Evolutionary conservation across 495 filamentous ascomycete genomes (phyloP), one percentile per base, ranked within the genome.

Genomic region (Clavariopsis aquatica): DNA sequence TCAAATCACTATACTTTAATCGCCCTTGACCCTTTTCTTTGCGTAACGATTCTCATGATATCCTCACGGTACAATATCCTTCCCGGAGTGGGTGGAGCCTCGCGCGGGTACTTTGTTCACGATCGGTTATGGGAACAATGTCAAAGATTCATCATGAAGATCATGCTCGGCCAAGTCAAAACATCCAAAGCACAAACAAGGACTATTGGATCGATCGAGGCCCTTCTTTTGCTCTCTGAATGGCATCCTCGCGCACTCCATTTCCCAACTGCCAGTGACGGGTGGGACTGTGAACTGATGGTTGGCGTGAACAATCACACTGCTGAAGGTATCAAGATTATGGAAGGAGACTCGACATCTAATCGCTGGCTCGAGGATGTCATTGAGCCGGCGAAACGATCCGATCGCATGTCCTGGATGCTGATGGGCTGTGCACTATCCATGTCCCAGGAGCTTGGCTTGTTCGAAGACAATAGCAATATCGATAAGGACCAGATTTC

Each of bases 351-450:
- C 24, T 29, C 64, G 4, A 62, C 64, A 10, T 53, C 70, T 1
- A 68, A 49, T 19, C 62, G 68, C 17, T 72, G 70, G 70, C 68
- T 70, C 15, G 68, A 72, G 54, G 70, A 72, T 43, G 70, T 72
- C 69, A 79, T 82, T 53, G 81, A 84, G 55, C 80, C 80, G 3
- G 80, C 81, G 10, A 74, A 78, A 52, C 68, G 81, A 62, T 83
- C 81, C 1, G 81, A 84, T 64, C 78, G 80, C n/a, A 83, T 84
- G 81, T 82, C 81, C 0, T 84, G 81, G 81, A 83, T 83, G 79
- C 54, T 70, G 7, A 75, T 83, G 17, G 81, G 81, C 0, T 81
- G 76, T 64, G 81, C 78, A 0, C 65, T 82, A 12, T 81, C 80
- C n/a, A 75, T 83, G 19, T 76, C 79, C 0, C 79, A 83, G 54